A percentile compares a stretch with the other conserved stretches of the same genome.
These are phyloP conservation scores for Yamadazyma dendronema DNA, from an alignment of 1,139 yeast genomes.

Conservation along the genomic window DNA sequence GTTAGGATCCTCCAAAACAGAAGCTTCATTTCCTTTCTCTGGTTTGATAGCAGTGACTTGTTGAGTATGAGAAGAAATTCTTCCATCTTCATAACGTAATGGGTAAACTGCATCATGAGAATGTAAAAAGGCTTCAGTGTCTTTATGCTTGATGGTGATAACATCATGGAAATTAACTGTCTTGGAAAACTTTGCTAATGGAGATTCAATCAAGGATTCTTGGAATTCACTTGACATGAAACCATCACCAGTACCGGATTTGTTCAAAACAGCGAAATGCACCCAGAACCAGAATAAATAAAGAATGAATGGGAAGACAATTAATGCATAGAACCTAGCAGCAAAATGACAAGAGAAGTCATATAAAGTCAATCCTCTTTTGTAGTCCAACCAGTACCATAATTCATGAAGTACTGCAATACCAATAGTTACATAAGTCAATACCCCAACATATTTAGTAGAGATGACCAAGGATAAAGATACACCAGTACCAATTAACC, in stretches of 20 bases:
- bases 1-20: constrained; percentile 59
- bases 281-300: constrained; percentile 92
- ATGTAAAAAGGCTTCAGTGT: constrained; percentile 73
- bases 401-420: constrained; percentile 80
- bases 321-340: constrained; percentile 71
- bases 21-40: constrained; percentile 23
- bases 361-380: constrained; percentile 62
- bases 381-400: constrained; percentile 79
- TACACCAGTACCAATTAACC: constrained; percentile 83
- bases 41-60: constrained; percentile 75
- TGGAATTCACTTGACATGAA: constrained; percentile 95
- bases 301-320: constrained; percentile 76
- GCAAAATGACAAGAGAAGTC: constrained; percentile 66
- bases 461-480: constrained; percentile 87
- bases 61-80: constrained; percentile 93
- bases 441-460: constrained; percentile 92
- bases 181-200: constrained; percentile 68
- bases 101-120: constrained; percentile 80
- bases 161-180: constrained; percentile 73
- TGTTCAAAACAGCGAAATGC: constrained; percentile 76
- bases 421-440: constrained; percentile 87
- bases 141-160: constrained; percentile 74
- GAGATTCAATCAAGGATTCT: constrained; percentile 83
- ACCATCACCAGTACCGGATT: constrained; percentile 93
- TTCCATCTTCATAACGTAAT: constrained; percentile 91